Conservation (phyloP, 2,329 filamentous ascomycete genomes). For the Aspergillus alliaceus region DNA sequence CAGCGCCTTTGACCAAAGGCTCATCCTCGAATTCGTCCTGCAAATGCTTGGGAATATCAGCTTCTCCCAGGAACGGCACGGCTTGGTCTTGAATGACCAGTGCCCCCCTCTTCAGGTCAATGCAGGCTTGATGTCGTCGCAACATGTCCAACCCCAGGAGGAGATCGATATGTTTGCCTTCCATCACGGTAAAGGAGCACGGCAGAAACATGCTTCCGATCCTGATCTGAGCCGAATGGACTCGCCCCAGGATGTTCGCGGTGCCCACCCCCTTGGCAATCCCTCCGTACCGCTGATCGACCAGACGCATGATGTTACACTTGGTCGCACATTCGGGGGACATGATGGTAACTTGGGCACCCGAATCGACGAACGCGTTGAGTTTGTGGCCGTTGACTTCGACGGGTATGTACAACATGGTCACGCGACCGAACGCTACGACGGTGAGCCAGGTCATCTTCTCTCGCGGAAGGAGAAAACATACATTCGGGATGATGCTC, state of each 20-base stretch:
- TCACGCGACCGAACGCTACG: constrained; percentile 86
- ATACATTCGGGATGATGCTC: constrained; percentile 95
- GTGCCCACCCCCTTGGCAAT: constrained; percentile 93
- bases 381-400: constrained; percentile 90
- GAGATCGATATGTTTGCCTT: constrained; percentile 93
- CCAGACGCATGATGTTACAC: constrained; percentile 93
- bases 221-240: constrained; percentile 92
- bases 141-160: constrained; percentile 95
- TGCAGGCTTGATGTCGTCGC: constrained; percentile 88
- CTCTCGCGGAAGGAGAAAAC: constrained; percentile 25
- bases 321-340: constrained; percentile 86
- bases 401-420: constrained; percentile 94
- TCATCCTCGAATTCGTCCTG: constrained; percentile 73
- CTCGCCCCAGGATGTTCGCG: constrained; percentile 88
- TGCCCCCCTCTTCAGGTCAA: constrained; percentile 81
- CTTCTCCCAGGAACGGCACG: constrained; percentile 86
- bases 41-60: constrained; percentile 84
- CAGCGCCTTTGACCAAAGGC: constrained; percentile 79
- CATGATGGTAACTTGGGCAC: constrained; percentile 98
- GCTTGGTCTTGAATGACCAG: constrained; percentile 86
- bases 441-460: neutral
- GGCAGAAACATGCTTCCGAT: constrained; percentile 84
- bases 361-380: constrained; percentile 96
- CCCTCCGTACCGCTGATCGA: constrained; percentile 88
- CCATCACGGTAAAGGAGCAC: constrained; percentile 98